A percentile compares a stretch with the other conserved stretches of the same genome.
These are phyloP conservation scores for Ogataea chonburiensis DNA, from an alignment of 805 yeast genomes.

Conservation along the genomic window DNA sequence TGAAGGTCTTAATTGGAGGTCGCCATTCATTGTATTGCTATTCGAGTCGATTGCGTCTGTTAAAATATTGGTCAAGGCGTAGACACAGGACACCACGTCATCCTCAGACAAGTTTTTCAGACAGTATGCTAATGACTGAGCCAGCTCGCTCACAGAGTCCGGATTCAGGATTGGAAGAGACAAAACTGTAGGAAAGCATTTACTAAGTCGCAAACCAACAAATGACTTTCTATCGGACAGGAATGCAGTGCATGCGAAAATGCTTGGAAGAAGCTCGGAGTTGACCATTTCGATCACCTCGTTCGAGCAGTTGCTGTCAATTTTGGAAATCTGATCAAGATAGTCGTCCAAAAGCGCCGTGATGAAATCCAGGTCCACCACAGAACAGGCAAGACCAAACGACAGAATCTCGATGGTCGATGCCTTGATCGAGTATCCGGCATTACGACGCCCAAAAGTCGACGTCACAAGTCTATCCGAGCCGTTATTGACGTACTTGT, in stretches of 20 bases:
- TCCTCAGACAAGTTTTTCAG: conserved; percentile 73
- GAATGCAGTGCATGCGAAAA: conserved; percentile 36
- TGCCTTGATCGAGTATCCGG: conserved; percentile 25
- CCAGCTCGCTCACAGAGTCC: conserved; percentile 48
- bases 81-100: conserved; percentile 77
- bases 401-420: conserved; percentile 58
- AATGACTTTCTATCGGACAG: conserved; percentile 38
- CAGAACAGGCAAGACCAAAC: conserved; percentile 49
- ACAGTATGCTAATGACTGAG: conserved; percentile 63
- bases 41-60: conserved; percentile 35
- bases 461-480: conserved; percentile 28
- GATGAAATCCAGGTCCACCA: conserved; percentile 44
- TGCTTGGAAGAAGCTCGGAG: conserved; percentile 45
- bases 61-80: conserved; percentile 74
- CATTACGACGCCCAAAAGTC: conserved; percentile 28
- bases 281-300: conserved; percentile 49
- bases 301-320: conserved; percentile 40
- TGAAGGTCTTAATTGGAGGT: conserved; percentile 22
- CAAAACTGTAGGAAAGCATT: conserved; percentile 48
- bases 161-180: conserved; percentile 51
- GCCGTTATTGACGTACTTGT: conserved; percentile 24
- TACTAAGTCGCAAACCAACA: conserved; percentile 38
- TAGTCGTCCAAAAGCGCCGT: conserved; percentile 48
- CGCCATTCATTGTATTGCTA: conserved; percentile 22
- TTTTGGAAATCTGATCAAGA: conserved; percentile 34